Evolutionary conservation across 169 alveolate genomes (phyloP), one percentile per base, ranked within the genome.

Genomic region (Plasmodium gonderi): DNA sequence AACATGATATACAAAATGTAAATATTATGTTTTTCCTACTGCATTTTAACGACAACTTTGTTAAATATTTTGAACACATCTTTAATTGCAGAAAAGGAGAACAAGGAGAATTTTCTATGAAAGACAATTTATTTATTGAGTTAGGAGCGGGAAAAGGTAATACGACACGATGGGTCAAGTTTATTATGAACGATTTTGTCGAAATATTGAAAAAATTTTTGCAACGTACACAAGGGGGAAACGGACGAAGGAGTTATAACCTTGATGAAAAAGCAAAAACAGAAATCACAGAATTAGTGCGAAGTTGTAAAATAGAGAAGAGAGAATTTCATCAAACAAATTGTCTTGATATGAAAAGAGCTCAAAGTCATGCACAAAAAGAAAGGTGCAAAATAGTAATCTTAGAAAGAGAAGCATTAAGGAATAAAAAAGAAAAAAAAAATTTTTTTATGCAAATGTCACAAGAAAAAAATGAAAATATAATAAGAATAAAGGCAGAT

Each of bases 1-100:
- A 85, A 26, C 92, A 85, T 33, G 92, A 85, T 44, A 74, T 85
- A 74, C 92, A 85, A 85, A 85, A 85, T 85, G 78, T 85, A 8
- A 85, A 85, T 31, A n/a, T 74, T 9, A 20, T 74, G 31, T 85
- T 85, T 74, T 36, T 85, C 14, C 65, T 85, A 17, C 17, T 85
- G 14, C 78, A 85, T 74, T 85, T 85, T 75, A 85, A 85, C 65
- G 26, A 49, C 4, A 17, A 29, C 31, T 72, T 85, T 75, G 36
- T 47, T 23, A 40, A 42, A 17, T 8, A 20, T 31, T 85, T 74
- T 20, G 11, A 85, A 31, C 17, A n/a, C n/a, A 12, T 69, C 40
- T 72, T 69, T 36, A 74, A 74, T 60, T 5, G 26, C 7, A 6
- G 72, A 23, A 36, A n/a, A 69, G 5, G 17, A 8, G 60, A 7